These are phyloP conservation scores for Nannizzia gypsea DNA, from an alignment of 2,329 filamentous ascomycete species.

Conservation along the genomic window DNA sequence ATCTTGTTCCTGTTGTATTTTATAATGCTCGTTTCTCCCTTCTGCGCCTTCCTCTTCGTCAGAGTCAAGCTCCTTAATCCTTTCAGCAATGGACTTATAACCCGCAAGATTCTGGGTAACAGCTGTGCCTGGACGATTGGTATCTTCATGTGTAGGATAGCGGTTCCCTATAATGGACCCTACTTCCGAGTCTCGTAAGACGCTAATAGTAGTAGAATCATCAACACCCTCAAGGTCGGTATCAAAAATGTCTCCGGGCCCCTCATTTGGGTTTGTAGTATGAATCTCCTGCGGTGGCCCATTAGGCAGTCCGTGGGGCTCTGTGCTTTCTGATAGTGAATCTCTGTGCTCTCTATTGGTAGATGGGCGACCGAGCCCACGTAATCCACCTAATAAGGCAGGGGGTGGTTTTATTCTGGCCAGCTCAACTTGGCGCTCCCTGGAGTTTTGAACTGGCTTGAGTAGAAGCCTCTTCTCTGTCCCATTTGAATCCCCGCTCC, in stretches of 20 bases:
- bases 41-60: constrained; percentile 22
- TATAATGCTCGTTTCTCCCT: not conserved
- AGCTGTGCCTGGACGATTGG: not conserved
- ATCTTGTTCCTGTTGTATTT: not conserved
- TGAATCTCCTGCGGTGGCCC: not conserved
- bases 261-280: constrained; percentile 1
- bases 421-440: constrained; percentile 26
- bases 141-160: not conserved
- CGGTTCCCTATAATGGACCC: constrained; percentile 6
- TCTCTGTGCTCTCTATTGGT: not conserved
- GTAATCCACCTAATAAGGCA: constrained; percentile 3
- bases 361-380: not conserved
- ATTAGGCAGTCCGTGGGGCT: not conserved
- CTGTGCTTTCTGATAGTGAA: not conserved
- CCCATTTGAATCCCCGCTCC: constrained; percentile 5
- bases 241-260: constrained; percentile 28
- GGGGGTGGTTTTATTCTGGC: constrained; percentile 26
- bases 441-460: constrained; percentile 23
- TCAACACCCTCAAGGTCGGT: constrained; percentile 35
- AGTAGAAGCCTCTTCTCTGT: constrained; percentile 2
- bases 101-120: not conserved
- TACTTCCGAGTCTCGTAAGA: constrained; percentile 21
- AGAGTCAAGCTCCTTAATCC: constrained; percentile 27
- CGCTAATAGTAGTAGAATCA: constrained; percentile 33
- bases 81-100: constrained; percentile 21